Evolutionary conservation across 768 basidiomycete genomes (phyloP).

Genomic region (Tulasnella sp.): DNA sequence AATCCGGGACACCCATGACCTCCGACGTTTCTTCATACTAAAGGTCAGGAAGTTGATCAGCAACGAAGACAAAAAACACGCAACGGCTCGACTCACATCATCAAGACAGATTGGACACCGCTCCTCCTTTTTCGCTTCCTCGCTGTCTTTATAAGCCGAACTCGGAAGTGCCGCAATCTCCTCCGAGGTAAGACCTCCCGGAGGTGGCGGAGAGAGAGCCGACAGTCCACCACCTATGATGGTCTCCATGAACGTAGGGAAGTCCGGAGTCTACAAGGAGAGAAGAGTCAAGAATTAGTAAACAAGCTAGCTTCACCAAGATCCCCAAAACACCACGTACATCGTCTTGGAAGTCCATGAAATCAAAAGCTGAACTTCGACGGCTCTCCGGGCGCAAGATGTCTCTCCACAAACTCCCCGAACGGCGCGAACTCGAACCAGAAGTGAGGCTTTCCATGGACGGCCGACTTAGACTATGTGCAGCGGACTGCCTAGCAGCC

Average conservation of each 20-base stretch:
- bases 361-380: background rate
- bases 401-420: background rate
- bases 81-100: slow-evolving; percentile 42
- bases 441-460: slow-evolving; percentile 45
- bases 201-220: slow-evolving; percentile 34
- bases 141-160: slow-evolving; percentile 58
- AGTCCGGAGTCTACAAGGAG: background rate
- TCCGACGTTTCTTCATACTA: slow-evolving; percentile 56
- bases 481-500: slow-evolving; percentile 59
- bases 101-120: slow-evolving; percentile 79
- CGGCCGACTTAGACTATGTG: slow-evolving; percentile 56
- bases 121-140: slow-evolving; percentile 48
- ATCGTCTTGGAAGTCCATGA: background rate
- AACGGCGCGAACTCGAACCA: slow-evolving; percentile 29
- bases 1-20: slow-evolving; percentile 55
- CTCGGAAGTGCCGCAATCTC: slow-evolving; percentile 49
- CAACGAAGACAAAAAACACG: background rate
- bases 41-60: background rate
- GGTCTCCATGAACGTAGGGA: background rate
- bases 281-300: background rate
- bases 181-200: slow-evolving; percentile 49
- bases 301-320: background rate
- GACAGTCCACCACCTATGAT: background rate
- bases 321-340: background rate
- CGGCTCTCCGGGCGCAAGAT: background rate